Conservation (phyloP, 108 stramenopile genomes). For the Cylindrotheca fusiformis region DNA sequence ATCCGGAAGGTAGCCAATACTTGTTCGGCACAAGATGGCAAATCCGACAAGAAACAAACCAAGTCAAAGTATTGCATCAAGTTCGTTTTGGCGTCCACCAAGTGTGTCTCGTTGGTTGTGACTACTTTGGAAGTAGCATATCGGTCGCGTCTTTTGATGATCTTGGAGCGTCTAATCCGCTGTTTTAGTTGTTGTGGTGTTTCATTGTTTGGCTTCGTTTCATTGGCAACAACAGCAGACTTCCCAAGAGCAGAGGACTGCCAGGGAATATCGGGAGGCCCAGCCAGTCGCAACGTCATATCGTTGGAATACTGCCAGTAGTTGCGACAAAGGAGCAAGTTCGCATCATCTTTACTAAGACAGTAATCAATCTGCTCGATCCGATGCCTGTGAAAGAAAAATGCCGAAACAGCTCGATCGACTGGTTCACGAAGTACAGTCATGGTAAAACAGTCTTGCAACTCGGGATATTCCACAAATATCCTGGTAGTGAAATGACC, state of each 20-base stretch:
- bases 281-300: not conserved
- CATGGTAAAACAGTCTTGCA: slow-evolving; percentile 11
- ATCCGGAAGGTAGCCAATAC: not conserved
- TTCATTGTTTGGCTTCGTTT: no score
- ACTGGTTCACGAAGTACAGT: slow-evolving; percentile 20
- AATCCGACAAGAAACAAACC: not conserved
- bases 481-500: not conserved
- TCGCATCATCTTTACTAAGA: no score
- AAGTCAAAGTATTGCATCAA: not conserved
- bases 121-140: not conserved
- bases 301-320: not conserved
- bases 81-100: not conserved
- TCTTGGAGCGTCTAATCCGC: no score
- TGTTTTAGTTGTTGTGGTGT: no score
- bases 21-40: not conserved
- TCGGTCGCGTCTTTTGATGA: no score
- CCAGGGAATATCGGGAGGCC: not conserved
- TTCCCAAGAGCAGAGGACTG: not conserved
- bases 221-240: no score
- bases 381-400: slow-evolving; percentile 18
- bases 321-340: no score
- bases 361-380: slow-evolving; percentile 2
- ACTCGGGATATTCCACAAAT: not conserved
- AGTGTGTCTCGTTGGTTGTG: not conserved
- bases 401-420: slow-evolving; percentile 23